These are phyloP conservation scores for Ajuga chamaepitys DNA, from an alignment of 257 asterid species.

Conservation along the genomic window DNA sequence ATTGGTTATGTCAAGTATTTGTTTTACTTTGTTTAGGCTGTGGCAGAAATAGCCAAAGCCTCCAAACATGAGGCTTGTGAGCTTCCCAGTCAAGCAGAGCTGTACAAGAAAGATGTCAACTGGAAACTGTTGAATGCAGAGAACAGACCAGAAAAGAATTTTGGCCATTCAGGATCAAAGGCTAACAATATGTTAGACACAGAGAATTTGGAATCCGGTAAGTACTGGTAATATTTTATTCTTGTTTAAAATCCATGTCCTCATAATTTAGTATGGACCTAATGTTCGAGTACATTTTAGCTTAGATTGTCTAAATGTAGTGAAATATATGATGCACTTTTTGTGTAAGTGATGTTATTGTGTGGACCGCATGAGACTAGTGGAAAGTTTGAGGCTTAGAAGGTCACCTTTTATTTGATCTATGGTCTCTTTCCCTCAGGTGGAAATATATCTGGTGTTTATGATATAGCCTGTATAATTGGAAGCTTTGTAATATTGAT, in stretches of 20 bases:
- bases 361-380: background rate
- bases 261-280: background rate
- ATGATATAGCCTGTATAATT: background rate
- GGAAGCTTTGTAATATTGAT: background rate
- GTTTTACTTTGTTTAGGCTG: slow-evolving; percentile 46
- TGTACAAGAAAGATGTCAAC: slow-evolving; percentile 40
- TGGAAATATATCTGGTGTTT: background rate
- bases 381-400: background rate
- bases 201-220: slow-evolving; percentile 26
- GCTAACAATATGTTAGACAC: slow-evolving; percentile 19
- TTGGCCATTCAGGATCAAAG: slow-evolving; percentile 17
- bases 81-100: slow-evolving; percentile 57
- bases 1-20: background rate
- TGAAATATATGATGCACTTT: background rate
- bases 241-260: background rate
- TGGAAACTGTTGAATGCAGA: slow-evolving; percentile 30
- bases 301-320: background rate
- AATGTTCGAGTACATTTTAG: background rate
- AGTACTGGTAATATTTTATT: slow-evolving; percentile 15
- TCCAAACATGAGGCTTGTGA: slow-evolving; percentile 63
- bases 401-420: background rate
- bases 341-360: background rate
- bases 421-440: background rate
- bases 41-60: slow-evolving; percentile 79
- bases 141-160: slow-evolving; percentile 24